Evolutionary conservation across 768 basidiomycete genomes (phyloP).

Genomic region (Thelephora aurantiotincta): DNA sequence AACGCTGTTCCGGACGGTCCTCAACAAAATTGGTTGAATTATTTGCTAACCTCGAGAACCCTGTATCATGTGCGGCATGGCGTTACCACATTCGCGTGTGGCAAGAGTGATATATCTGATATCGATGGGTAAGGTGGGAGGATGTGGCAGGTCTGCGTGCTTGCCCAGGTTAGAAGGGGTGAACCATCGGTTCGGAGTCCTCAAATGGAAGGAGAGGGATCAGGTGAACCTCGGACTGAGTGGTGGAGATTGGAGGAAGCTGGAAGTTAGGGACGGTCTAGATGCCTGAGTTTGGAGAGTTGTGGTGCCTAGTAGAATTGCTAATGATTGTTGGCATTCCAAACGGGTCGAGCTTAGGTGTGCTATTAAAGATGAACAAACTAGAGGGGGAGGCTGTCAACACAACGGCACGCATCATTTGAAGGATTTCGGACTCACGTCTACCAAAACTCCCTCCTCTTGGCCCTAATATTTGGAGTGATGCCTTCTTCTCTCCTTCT

Average conservation of each 20-base stretch:
- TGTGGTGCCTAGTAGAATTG: conserved; percentile 1
- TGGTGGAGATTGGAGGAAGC: neutral
- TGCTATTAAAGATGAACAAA: neutral
- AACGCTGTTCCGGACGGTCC: conserved; percentile 2
- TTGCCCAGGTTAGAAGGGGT: conserved; percentile 73
- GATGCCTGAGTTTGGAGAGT: neutral
- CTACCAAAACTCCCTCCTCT: conserved; percentile 65
- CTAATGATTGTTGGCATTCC: no score
- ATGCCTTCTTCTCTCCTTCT: conserved; percentile 61
- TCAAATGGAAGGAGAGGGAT: conserved; percentile 36
- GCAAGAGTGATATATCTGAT: conserved; percentile 68
- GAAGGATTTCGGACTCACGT: neutral
- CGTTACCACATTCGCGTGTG: conserved; percentile 87
- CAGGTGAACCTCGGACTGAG: neutral
- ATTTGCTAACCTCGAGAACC: conserved; percentile 87
- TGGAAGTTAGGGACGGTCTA: neutral
- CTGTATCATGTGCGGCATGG: conserved; percentile 97
- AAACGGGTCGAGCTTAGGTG: neutral
- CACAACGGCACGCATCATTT: no score
- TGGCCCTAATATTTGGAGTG: conserved; percentile 47
- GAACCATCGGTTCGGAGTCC: conserved; percentile 79
- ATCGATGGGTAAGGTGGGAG: conserved; percentile 69
- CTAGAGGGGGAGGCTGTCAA: neutral
- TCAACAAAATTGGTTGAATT: conserved; percentile 53
- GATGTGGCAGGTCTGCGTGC: conserved; percentile 66